Evolutionary conservation across 2,329 filamentous ascomycete species (phyloP).

Genomic region (Fusarium phyllophilum): DNA sequence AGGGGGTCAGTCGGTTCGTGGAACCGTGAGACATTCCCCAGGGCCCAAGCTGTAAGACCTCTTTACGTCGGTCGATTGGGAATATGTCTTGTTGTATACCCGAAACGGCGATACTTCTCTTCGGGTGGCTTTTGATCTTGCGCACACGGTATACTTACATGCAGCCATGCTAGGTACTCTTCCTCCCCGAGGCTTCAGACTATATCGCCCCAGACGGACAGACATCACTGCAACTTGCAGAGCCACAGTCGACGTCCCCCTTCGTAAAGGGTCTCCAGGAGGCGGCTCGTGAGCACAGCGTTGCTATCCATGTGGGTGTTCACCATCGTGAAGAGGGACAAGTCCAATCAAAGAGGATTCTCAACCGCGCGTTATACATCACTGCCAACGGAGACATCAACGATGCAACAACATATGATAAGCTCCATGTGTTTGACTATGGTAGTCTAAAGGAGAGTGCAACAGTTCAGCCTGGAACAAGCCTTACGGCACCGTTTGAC

Average conservation of each 20-base stretch:
- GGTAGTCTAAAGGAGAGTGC: conserved; percentile 59
- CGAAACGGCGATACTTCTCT: conserved; percentile 28
- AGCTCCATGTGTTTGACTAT: conserved; percentile 89
- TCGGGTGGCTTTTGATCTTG: conserved; percentile 1
- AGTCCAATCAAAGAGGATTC: conserved; percentile 48
- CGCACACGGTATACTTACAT: conserved; percentile 40
- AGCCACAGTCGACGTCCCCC: conserved; percentile 70
- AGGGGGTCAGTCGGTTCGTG: conserved; percentile 22
- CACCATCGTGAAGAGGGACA: conserved; percentile 69
- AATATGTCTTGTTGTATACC: conserved; percentile 1
- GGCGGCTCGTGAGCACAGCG: conserved; percentile 68
- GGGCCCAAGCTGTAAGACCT: conserved; percentile 24
- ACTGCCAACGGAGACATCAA: conserved; percentile 55
- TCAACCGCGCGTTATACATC: conserved; percentile 66
- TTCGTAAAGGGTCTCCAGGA: conserved; percentile 82
- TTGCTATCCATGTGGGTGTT: conserved; percentile 87
- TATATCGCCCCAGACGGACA: conserved; percentile 79
- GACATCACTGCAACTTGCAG: conserved; percentile 77
- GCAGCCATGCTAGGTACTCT: conserved; percentile 69
- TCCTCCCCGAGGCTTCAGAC: conserved; percentile 91
- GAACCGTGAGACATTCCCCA: conserved; percentile 36
- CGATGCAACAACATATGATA: conserved; percentile 73
- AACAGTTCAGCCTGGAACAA: conserved; percentile 74
- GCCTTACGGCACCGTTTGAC: conserved; percentile 75
- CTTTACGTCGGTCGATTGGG: neutral